Conservation (phyloP, 148 eudicot genomes). For the Arctostaphylos glauca region DNA sequence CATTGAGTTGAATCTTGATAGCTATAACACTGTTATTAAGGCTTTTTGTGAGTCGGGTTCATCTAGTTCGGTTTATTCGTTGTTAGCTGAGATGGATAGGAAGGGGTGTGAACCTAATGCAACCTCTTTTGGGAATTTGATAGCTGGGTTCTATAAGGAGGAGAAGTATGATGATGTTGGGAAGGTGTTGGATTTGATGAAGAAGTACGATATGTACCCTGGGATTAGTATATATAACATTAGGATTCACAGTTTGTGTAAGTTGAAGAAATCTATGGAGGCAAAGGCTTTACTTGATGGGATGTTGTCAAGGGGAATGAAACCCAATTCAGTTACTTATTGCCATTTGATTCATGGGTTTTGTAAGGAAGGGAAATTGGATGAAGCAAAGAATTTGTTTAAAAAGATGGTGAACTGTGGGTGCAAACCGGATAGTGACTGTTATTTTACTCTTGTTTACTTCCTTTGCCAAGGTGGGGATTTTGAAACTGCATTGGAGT, state of each 20-base stretch:
- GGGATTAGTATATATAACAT: constrained; percentile 54
- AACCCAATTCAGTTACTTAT: constrained; percentile 56
- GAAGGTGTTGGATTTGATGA: constrained; percentile 53
- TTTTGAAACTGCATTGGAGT: constrained; percentile 54
- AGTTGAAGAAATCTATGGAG: constrained; percentile 61
- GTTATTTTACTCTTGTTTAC: constrained; percentile 67
- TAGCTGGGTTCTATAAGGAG: constrained; percentile 85
- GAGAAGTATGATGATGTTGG: constrained; percentile 76
- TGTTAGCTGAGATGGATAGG: constrained; percentile 74
- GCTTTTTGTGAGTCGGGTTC: constrained; percentile 63
- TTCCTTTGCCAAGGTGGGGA: constrained; percentile 65
- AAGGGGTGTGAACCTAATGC: constrained; percentile 55
- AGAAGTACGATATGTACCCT: constrained; percentile 34
- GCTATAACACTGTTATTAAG: constrained; percentile 69
- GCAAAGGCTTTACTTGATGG: constrained; percentile 80
- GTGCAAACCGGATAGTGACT: constrained; percentile 42
- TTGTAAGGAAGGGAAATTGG: constrained; percentile 67
- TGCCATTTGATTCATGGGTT: constrained; percentile 68
- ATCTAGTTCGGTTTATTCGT: constrained; percentile 55
- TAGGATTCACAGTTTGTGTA: constrained; percentile 78
- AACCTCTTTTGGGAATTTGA: constrained; percentile 46
- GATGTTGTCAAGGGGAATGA: constrained; percentile 50
- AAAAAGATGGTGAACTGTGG: constrained; percentile 46
- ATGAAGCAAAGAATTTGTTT: constrained; percentile 67
- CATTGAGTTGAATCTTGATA: constrained; percentile 54